phyloP scores from a whole-genome alignment of 108 stramenopile genomes.

The Pseudonitzschia delicatissima region DNA sequence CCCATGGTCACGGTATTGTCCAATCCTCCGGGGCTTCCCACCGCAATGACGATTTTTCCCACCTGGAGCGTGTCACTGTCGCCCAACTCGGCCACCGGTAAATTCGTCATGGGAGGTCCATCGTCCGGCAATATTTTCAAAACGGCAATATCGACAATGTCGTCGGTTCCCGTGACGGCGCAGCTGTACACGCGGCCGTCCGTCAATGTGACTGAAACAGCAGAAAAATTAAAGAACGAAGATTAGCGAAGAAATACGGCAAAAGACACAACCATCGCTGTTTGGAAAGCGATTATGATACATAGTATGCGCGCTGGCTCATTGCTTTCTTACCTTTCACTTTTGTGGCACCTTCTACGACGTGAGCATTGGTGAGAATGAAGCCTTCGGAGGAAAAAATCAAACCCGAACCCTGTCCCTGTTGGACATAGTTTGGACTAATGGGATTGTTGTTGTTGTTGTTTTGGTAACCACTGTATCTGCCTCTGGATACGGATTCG shows the following conservation, averaged over 20 bases:
- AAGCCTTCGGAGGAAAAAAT: conserved; percentile 76
- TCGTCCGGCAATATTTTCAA: conserved; percentile 57
- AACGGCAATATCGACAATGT: conserved; percentile 90
- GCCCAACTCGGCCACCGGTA: conserved; percentile 79
- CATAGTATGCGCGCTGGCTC: not conserved
- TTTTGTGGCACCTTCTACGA: conserved; percentile 76
- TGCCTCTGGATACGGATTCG: conserved; percentile 50
- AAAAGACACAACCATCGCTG: not conserved
- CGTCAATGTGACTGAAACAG: conserved; percentile 58
- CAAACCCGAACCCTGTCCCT: conserved; percentile 87
- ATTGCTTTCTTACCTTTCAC: conserved; percentile 33
- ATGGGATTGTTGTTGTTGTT: conserved; percentile 12
- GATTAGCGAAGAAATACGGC: not conserved
- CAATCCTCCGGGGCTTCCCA: conserved; percentile 84
- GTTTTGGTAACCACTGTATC: conserved; percentile 34
- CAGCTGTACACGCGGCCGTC: conserved; percentile 80
- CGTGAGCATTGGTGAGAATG: conserved; percentile 90
- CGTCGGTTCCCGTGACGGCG: conserved; percentile 73
- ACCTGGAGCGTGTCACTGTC: conserved; percentile 74
- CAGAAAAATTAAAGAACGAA: not conserved
- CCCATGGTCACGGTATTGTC: conserved; percentile 92
- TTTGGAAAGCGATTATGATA: not conserved
- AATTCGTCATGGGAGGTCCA: conserved; percentile 14
- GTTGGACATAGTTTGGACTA: conserved; percentile 37
- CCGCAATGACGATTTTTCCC: conserved; percentile 79